These are phyloP conservation scores for Microbotryum silenes-acaulis DNA, from an alignment of 1,284 basidiomycete genomes.

Conservation along the genomic window DNA sequence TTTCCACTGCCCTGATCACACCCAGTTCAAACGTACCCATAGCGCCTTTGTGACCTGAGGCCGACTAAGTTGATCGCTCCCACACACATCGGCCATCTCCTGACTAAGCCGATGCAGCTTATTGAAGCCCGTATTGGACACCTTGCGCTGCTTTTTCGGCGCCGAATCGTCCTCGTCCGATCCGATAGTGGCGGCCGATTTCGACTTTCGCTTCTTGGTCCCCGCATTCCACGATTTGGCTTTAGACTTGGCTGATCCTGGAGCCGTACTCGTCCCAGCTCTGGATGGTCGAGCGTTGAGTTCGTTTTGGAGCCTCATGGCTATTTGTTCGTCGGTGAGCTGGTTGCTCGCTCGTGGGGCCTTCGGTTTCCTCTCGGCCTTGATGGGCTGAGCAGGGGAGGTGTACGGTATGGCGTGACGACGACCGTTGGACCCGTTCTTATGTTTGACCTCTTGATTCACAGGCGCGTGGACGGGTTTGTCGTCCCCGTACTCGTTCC, in stretches of 20 bases:
- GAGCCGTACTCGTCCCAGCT: constrained; percentile 1
- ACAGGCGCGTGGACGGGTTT: neutral
- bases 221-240: neutral
- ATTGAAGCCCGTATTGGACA: constrained; percentile 19
- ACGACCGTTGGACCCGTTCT: neutral
- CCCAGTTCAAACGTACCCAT: too few species aligned
- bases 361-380: neutral
- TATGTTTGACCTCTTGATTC: constrained; percentile 3
- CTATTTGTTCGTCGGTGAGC: constrained; percentile 7
- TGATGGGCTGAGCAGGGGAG: constrained; percentile 7
- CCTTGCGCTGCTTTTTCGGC: constrained; percentile 7
- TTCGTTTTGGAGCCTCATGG: constrained; percentile 6
- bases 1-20: too few species aligned
- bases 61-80: constrained; percentile 11
- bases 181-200: neutral
- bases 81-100: constrained; percentile 16
- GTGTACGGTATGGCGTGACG: neutral
- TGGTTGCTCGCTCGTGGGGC: neutral
- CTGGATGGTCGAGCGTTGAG: constrained; percentile 4
- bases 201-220: constrained; percentile 7
- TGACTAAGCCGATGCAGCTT: constrained; percentile 14
- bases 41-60: constrained; percentile 17
- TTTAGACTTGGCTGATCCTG: neutral
- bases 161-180: constrained; percentile 5
- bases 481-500: neutral